Evolutionary conservation across 129 eudicot genomes (phyloP).

Genomic region (Helianthus tuberosus): DNA sequence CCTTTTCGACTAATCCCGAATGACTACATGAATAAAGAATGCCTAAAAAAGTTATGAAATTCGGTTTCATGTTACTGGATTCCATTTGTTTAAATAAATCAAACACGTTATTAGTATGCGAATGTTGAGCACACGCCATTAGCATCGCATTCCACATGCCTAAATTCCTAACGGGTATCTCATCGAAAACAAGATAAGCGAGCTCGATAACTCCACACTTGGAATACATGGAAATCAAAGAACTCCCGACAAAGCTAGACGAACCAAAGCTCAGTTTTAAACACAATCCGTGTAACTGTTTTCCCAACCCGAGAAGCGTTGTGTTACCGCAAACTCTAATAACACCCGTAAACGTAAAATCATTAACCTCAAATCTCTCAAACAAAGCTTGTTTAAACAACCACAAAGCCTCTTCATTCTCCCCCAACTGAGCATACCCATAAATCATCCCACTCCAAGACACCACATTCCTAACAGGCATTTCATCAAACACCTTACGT

Average conservation of each 20-base stretch:
- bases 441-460: conserved; percentile 95
- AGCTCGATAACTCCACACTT: conserved; percentile 71
- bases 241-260: conserved; percentile 78
- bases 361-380: conserved; percentile 71
- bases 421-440: conserved; percentile 78
- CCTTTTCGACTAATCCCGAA: conserved; percentile 77
- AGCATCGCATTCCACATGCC: conserved; percentile 94
- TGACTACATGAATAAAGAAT: conserved; percentile 88
- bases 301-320: conserved; percentile 74
- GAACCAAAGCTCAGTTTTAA: conserved; percentile 61
- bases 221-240: conserved; percentile 81
- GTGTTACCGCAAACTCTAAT: conserved; percentile 76
- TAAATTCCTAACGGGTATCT: conserved; percentile 51
- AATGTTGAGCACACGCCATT: conserved; percentile 87
- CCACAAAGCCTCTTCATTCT: conserved; percentile 73
- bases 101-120: conserved; percentile 59
- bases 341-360: conserved; percentile 82
- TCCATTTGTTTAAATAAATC: conserved; percentile 57
- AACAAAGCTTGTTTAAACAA: conserved; percentile 62
- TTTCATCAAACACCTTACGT: conserved; percentile 81
- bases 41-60: conserved; percentile 80
- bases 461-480: conserved; percentile 87
- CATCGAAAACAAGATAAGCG: conserved; percentile 70
- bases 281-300: conserved; percentile 69
- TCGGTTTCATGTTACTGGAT: conserved; percentile 56